Base-by-base conservation (phyloP, 139 green algal species). In the Closterium sp. region DNA sequence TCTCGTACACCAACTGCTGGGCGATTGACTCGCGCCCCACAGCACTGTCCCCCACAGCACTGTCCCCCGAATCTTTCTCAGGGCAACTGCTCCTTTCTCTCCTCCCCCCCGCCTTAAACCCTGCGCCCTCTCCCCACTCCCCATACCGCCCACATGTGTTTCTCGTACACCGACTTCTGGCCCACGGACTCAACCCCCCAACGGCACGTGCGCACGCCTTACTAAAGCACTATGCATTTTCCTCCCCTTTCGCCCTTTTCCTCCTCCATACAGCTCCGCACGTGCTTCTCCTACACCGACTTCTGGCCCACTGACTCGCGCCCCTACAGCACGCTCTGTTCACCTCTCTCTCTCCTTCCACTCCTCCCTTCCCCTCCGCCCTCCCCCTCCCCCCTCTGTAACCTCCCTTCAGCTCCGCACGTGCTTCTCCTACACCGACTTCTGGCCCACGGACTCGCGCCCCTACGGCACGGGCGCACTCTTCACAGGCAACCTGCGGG, bases 1-100 rank as follows among this genome's bases (percentile, higher is more conserved):
- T 93, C 81, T 86, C 76, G 31, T 93, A 93, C 86, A 93, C 91
- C 10, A 34, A 88, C 36, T 93, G 89, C 86, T 93, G 76, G 69
- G 12, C 91, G 87, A 92, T 12, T 19, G n/a, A n/a, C n/a, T n/a
- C n/a, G n/a, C n/a, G n/a, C n/a, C n/a, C n/a, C n/a, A n/a, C n/a
- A n/a, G n/a, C n/a, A n/a, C n/a, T n/a, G n/a, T n/a, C n/a, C n/a
- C n/a, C n/a, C n/a, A n/a, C n/a, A n/a, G n/a, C n/a, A n/a, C n/a
- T n/a, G n/a, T n/a, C n/a, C n/a, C n/a, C n/a, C n/a, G n/a, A n/a
- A n/a, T n/a, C n/a, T n/a, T n/a, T n/a, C n/a, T n/a, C n/a, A n/a
- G n/a, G n/a, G n/a, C n/a, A n/a, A n/a, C n/a, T n/a, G n/a, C n/a
- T n/a, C n/a, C n/a, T n/a, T n/a, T n/a, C n/a, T n/a, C n/a, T n/a